phyloP scores from a whole-genome alignment of 2,329 filamentous ascomycete genomes.

The Sclerotinia subarctica region DNA sequence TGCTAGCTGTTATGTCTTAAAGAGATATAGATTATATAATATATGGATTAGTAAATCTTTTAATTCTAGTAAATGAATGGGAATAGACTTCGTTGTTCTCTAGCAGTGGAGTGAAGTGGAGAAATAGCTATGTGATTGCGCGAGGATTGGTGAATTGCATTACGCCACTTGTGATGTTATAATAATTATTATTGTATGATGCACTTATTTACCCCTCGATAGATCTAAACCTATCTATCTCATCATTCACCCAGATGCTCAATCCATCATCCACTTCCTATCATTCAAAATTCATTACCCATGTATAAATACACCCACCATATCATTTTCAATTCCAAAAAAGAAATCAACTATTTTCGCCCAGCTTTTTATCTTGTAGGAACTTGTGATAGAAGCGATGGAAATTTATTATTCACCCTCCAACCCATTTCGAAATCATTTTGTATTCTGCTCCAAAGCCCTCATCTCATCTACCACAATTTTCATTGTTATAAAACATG shows the following conservation, averaged over 20 bases:
- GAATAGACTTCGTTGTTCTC: background rate
- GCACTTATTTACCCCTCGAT: background rate
- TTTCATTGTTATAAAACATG: no score
- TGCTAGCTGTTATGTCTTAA: background rate
- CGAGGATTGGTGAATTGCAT: background rate
- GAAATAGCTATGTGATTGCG: no score
- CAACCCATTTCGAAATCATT: no score
- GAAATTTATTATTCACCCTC: no score
- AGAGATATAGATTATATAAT: background rate
- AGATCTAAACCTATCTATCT: background rate
- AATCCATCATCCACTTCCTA: background rate
- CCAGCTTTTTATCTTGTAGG: no score
- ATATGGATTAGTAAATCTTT: background rate
- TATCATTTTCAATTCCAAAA: no score
- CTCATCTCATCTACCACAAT: no score
- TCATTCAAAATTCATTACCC: background rate
- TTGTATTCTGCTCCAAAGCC: no score
- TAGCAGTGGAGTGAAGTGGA: no score
- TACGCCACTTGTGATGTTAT: no score
- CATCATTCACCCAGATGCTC: background rate
- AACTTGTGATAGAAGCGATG: no score
- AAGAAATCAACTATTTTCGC: no score
- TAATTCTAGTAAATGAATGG: background rate
- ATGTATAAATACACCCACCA: background rate
- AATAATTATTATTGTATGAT: background rate